Conservation (phyloP, 2,329 filamentous ascomycete genomes). For the Ophiocordyceps camponoti-saundersi region DNA sequence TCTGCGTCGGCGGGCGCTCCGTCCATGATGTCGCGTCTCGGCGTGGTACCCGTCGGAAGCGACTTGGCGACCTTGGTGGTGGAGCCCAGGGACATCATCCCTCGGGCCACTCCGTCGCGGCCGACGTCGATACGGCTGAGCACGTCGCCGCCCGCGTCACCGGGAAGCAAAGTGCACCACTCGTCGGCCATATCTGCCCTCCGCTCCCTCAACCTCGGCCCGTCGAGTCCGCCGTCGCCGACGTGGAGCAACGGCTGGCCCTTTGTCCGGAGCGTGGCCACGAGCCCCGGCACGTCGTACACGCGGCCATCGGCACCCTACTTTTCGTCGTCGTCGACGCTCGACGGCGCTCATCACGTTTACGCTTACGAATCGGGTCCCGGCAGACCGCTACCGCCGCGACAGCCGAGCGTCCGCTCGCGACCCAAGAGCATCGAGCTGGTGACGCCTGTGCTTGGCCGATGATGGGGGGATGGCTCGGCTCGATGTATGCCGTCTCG, state of each 20-base stretch:
- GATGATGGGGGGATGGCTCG: constrained; percentile 14
- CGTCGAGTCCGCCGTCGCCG: constrained; percentile 39
- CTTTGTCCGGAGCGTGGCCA: constrained; percentile 31
- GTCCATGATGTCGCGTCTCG: background rate
- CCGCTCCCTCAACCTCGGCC: constrained; percentile 34
- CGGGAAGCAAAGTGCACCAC: constrained; percentile 19
- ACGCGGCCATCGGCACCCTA: constrained; percentile 18
- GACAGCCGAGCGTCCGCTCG: constrained; percentile 35
- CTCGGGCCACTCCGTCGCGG: constrained; percentile 44
- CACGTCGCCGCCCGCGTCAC: constrained; percentile 32
- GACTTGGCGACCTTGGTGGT: constrained; percentile 12
- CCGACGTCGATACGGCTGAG: constrained; percentile 36
- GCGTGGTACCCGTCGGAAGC: too few species aligned
- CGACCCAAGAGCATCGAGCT: constrained; percentile 47
- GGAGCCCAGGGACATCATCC: constrained; percentile 45
- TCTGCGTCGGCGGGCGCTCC: constrained; percentile 8
- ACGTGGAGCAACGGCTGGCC: constrained; percentile 33
- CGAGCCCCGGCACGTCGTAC: constrained; percentile 37
- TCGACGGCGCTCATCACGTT: constrained; percentile 22
- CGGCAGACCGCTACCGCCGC: constrained; percentile 39
- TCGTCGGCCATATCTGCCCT: constrained; percentile 38
- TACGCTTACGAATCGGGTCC: constrained; percentile 22
- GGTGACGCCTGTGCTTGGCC: constrained; percentile 40
- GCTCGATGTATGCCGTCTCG: background rate
- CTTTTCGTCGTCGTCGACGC: constrained; percentile 36